Base-by-base conservation (phyloP, 768 basidiomycete genomes). In the Lactarius quietus region DNA sequence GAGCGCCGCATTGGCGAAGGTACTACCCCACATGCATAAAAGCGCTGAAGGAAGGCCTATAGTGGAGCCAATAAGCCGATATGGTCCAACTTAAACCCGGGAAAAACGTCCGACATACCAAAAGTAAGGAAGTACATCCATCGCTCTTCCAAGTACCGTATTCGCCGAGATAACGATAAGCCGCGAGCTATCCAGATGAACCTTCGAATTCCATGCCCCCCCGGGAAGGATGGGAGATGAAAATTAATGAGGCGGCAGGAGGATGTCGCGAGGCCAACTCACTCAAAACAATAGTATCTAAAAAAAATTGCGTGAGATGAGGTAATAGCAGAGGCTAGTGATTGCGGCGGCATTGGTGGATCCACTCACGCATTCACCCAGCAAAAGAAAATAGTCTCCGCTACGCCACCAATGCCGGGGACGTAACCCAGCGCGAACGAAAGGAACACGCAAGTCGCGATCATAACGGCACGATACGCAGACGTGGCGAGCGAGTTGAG, bases 211-310 rank as follows among this genome's bases (percentile, higher is more conserved):
- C 29, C 20, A 23, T 0, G 51, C 33, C 33, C 33, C n/a, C 33
- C 33, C 33, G 33, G 8, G 33, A 33, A 17, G 56, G 48, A 9
- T 28, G 56, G 56, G 9, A 35, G 59, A 41, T 48, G 57, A 59
- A 62, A 56, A 51, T 51, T 61, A 31, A 64, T 20, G 61, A 54
- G 38, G 12, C n/a, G 62, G 38, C 36, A 26, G 38, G 36, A 70
- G 8, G 6, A 8, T 15, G 4, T 14, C 36, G 48, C 64, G 20
- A 29, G 36, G 28, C 28, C 12, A 4, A 61, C 82, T 77, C 73
- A 93, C 92, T 95, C 93, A 71, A 94, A 95, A 75, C 88, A 93
- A 76, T 95, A 95, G 74, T 93, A 95, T 55, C 92, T 93, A 69
- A 26, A 63, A 31, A 23, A 12, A 17, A 57, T 57, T 36, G 59